Evolutionary conservation across 2,329 filamentous ascomycete genomes (phyloP).

Genomic region (Gaeumannomyces sp.): DNA sequence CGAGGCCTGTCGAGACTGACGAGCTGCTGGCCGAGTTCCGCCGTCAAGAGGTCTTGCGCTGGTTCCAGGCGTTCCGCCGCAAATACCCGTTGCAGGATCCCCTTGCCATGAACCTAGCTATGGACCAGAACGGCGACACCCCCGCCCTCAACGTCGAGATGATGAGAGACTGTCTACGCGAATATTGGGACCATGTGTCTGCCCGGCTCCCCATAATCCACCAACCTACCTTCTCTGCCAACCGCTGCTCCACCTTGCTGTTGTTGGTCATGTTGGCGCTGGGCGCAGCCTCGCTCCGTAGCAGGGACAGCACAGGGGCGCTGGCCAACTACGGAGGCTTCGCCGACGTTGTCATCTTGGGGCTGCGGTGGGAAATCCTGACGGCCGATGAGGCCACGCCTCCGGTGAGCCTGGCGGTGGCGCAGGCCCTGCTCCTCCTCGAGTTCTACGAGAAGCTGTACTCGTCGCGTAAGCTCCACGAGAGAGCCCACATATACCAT

Average conservation of each 20-base stretch:
- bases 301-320: constrained; percentile 49
- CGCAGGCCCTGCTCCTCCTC: constrained; percentile 74
- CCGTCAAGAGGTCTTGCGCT: constrained; percentile 37
- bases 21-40: constrained; percentile 39
- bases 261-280: constrained; percentile 78
- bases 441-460: constrained; percentile 94
- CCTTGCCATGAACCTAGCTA: constrained; percentile 26
- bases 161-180: constrained; percentile 78
- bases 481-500: constrained; percentile 85
- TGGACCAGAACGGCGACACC: constrained; percentile 35
- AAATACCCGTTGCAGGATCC: constrained; percentile 36
- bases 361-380: constrained; percentile 77
- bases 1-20: constrained; percentile 31
- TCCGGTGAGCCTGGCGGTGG: constrained; percentile 81
- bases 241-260: constrained; percentile 70
- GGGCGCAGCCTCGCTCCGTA: constrained; percentile 73
- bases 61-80: constrained; percentile 36
- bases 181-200: constrained; percentile 83
- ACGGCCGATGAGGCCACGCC: constrained; percentile 76
- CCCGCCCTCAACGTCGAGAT: constrained; percentile 63
- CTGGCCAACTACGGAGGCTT: constrained; percentile 39
- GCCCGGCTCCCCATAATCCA: constrained; percentile 83
- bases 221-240: constrained; percentile 76
- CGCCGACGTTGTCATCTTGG: constrained; percentile 58
- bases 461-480: constrained; percentile 73